phyloP scores from a whole-genome alignment of 2,329 filamentous ascomycete genomes.

The Diaporthe sp. region DNA sequence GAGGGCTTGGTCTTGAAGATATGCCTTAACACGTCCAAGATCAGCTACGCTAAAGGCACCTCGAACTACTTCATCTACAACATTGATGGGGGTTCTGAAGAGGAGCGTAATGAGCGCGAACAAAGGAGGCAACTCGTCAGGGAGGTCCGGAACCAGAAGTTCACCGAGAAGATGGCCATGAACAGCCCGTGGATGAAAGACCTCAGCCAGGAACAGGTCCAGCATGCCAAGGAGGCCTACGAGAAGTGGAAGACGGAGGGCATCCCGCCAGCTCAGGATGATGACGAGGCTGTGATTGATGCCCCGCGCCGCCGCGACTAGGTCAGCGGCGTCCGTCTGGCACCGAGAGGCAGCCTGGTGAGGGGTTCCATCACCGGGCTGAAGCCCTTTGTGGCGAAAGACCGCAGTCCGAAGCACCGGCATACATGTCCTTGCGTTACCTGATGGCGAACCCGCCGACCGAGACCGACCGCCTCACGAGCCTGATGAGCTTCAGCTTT shows the following conservation, averaged over 20 bases:
- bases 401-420: no score
- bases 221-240: conserved; percentile 78
- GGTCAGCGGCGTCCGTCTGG: neutral
- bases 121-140: conserved; percentile 46
- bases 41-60: conserved; percentile 79
- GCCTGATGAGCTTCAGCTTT: neutral
- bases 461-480: neutral
- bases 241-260: conserved; percentile 67
- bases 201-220: conserved; percentile 81
- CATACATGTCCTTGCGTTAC: neutral
- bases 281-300: conserved; percentile 27
- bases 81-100: conserved; percentile 74
- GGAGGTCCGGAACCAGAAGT: conserved; percentile 59
- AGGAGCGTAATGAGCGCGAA: conserved; percentile 73
- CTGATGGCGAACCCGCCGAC: neutral
- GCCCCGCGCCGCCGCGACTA: neutral
- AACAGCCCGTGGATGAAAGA: conserved; percentile 86
- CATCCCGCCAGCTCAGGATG: conserved; percentile 31
- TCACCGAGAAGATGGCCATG: conserved; percentile 85
- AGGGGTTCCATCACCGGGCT: neutral
- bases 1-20: conserved; percentile 80
- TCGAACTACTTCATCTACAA: conserved; percentile 81
- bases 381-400: no score
- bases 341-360: neutral
- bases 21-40: conserved; percentile 82